These are phyloP conservation scores for Penicillium desertorum DNA, from an alignment of 495 filamentous ascomycete species.

Conservation along the genomic window DNA sequence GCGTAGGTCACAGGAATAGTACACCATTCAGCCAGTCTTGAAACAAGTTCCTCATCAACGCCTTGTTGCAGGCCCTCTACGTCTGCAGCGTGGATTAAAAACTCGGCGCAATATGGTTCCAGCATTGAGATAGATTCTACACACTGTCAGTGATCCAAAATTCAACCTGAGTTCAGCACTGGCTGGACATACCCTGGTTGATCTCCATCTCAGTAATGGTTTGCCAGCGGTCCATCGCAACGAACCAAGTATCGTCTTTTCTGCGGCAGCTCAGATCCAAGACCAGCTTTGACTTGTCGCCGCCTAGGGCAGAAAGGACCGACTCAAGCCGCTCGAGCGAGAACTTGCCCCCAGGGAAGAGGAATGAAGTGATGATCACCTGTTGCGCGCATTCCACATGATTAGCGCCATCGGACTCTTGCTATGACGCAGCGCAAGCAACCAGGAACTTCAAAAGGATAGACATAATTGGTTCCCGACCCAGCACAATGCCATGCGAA, in stretches of 20 bases:
- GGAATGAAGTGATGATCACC: conserved; percentile 85
- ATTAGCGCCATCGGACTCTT: conserved; percentile 18
- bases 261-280: conserved; percentile 90
- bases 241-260: conserved; percentile 75
- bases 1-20: conserved; percentile 93
- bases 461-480: background rate
- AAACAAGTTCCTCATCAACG: conserved; percentile 82
- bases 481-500: conserved; percentile 6
- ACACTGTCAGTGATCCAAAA: conserved; percentile 6
- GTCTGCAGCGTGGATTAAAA: conserved; percentile 98
- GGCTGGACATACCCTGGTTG: conserved; percentile 60
- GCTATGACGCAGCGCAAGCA: conserved; percentile 12
- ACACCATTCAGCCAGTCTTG: conserved; percentile 77
- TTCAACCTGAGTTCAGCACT: background rate
- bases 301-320: conserved; percentile 67
- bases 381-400: conserved; percentile 42
- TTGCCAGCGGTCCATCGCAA: conserved; percentile 99
- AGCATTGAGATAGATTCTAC: conserved; percentile 74
- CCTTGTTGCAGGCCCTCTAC: conserved; percentile 90
- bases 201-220: conserved; percentile 95
- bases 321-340: conserved; percentile 68
- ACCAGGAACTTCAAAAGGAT: background rate
- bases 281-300: conserved; percentile 78
- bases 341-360: conserved; percentile 83
- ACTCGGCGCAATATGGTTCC: conserved; percentile 90